A percentile compares a stretch with the other conserved stretches of the same genome.
phyloP scores from a whole-genome alignment of 768 basidiomycete species.

The Naganishia randhawae region DNA sequence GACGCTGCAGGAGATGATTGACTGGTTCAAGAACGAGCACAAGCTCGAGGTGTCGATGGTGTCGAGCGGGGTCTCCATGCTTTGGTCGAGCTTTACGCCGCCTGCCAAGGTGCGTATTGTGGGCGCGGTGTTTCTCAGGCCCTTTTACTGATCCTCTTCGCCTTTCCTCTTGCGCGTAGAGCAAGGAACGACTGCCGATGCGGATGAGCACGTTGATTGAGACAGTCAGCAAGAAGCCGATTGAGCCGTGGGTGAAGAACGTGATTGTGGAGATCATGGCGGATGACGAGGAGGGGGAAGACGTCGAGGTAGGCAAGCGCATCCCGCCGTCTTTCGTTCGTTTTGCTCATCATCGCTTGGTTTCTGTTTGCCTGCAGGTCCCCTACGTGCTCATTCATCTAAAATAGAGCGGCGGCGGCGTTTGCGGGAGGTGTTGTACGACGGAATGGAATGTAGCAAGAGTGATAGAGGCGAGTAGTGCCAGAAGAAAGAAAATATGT shows the following conservation, averaged over 20 bases:
- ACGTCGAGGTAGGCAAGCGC: conserved; percentile 75
- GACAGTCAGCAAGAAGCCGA: conserved; percentile 87
- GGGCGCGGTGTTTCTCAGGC: too few species aligned
- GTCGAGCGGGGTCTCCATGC: conserved; percentile 93
- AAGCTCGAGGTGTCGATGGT: conserved; percentile 90
- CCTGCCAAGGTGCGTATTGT: conserved; percentile 76
- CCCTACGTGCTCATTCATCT: too few species aligned
- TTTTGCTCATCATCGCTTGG: too few species aligned
- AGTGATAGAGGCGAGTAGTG: too few species aligned
- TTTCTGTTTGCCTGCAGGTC: too few species aligned
- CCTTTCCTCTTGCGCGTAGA: conserved; percentile 1
- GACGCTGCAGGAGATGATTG: conserved; percentile 75
- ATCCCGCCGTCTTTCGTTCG: too few species aligned
- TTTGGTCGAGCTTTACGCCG: conserved; percentile 90
- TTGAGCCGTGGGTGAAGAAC: conserved; percentile 75
- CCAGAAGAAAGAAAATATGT: too few species aligned
- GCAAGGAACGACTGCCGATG: conserved; percentile 59
- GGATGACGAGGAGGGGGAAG: conserved; percentile 83
- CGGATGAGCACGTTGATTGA: conserved; percentile 88
- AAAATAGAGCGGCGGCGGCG: too few species aligned
- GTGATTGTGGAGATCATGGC: conserved; percentile 93
- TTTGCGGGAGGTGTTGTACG: too few species aligned
- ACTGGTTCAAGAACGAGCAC: conserved; percentile 79
- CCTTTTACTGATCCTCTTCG: conserved; percentile 1
- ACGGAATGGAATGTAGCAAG: too few species aligned